These are phyloP conservation scores for Coniochaeta sp. DNA, from an alignment of 2,329 filamentous ascomycete species.

Conservation along the genomic window DNA sequence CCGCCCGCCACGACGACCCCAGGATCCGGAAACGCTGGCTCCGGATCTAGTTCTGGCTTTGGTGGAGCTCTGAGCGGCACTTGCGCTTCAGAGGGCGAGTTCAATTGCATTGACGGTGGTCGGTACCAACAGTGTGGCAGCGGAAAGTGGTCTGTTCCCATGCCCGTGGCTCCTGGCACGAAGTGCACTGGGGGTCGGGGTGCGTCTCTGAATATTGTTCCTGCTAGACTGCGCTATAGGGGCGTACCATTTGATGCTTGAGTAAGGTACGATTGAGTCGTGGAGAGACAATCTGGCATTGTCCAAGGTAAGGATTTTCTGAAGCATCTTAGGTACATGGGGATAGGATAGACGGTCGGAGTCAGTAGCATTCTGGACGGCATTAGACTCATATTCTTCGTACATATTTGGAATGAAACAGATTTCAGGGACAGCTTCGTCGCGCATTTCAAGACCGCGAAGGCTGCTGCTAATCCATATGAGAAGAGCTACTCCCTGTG, in stretches of 20 bases:
- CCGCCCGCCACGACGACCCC: conserved; percentile 14
- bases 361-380: neutral
- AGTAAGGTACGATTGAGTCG: neutral
- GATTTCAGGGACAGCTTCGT: too few species aligned
- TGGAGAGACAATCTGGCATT: neutral
- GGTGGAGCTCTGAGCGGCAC: conserved; percentile 8
- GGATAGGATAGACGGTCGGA: neutral
- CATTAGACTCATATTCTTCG: too few species aligned
- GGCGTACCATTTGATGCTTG: neutral
- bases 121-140: conserved; percentile 46
- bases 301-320: too few species aligned
- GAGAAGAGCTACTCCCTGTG: too few species aligned
- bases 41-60: conserved; percentile 25
- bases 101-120: conserved; percentile 39
- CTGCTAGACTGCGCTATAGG: neutral
- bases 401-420: too few species aligned
- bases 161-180: conserved; percentile 36
- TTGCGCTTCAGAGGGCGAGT: conserved; percentile 40
- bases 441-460: too few species aligned
- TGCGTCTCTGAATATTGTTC: conserved; percentile 14
- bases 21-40: conserved; percentile 14
- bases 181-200: conserved; percentile 30
- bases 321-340: too few species aligned
- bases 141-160: conserved; percentile 34
- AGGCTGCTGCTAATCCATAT: too few species aligned